Percentiles rank a stretch among this genome's conserved stretches.
These are phyloP conservation scores for Fusarium sp. DNA, from an alignment of 2,329 filamentous ascomycete species.

Conservation along the genomic window DNA sequence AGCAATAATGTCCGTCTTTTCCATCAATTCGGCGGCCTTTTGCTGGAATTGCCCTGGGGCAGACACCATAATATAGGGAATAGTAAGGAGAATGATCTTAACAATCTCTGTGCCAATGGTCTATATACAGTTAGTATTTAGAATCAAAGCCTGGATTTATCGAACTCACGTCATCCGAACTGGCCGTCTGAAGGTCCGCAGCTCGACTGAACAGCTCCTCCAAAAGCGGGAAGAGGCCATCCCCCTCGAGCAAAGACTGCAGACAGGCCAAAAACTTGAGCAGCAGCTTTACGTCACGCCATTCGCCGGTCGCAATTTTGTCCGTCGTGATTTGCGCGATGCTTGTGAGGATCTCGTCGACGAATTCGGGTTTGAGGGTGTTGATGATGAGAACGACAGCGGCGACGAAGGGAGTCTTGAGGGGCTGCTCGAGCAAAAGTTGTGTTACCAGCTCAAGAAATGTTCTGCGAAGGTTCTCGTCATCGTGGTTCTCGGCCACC, in stretches of 20 bases:
- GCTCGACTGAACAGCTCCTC: conserved; percentile 92
- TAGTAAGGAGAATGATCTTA: conserved; percentile 94
- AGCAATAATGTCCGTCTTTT: conserved; percentile 95
- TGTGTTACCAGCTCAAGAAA: conserved; percentile 82
- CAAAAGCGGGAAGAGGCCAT: conserved; percentile 86
- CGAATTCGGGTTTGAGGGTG: conserved; percentile 79
- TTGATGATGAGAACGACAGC: conserved; percentile 86
- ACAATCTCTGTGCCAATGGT: conserved; percentile 86
- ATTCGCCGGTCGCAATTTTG: conserved; percentile 78
- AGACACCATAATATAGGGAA: conserved; percentile 88
- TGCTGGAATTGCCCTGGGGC: conserved; percentile 77
- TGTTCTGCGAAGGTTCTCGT: conserved; percentile 78
- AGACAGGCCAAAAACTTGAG: conserved; percentile 91
- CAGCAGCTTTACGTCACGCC: conserved; percentile 91
- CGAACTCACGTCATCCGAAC: conserved; percentile 85
- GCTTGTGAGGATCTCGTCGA: conserved; percentile 75
- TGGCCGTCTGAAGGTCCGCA: conserved; percentile 92
- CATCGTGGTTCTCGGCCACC: conserved; percentile 86
- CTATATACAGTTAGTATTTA: conserved; percentile 52
- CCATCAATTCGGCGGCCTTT: conserved; percentile 82
- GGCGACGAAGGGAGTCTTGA: conserved; percentile 96
- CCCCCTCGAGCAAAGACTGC: conserved; percentile 82
- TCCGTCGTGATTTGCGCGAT: conserved; percentile 72
- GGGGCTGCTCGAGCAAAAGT: conserved; percentile 88
- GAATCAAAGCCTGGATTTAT: background rate